A percentile compares a stretch with the other conserved stretches of the same genome.
Evolutionary conservation across 331 rosid genomes (phyloP).

Genomic region (Quercus lobata): DNA sequence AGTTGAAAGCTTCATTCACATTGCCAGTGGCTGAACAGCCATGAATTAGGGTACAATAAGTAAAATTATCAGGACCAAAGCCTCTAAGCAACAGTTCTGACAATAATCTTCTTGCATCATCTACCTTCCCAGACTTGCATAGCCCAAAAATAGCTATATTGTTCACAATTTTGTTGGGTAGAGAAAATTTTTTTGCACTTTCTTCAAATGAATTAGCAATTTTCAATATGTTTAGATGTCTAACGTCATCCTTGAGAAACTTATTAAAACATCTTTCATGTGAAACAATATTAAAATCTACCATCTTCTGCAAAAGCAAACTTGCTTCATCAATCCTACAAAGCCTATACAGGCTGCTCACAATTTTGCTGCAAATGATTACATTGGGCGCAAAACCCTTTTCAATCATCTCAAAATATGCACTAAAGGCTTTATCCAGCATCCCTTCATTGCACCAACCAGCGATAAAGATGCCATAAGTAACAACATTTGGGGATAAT

Average conservation of each 20-base stretch:
- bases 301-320: conserved; percentile 54
- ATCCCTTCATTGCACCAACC: conserved; percentile 84
- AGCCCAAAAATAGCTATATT: conserved; percentile 77
- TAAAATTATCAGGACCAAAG: conserved; percentile 74
- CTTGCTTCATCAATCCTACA: conserved; percentile 66
- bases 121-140: conserved; percentile 66
- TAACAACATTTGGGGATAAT: conserved; percentile 53
- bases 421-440: conserved; percentile 59
- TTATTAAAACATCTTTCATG: conserved; percentile 23
- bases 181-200: conserved; percentile 32
- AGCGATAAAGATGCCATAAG: conserved; percentile 73
- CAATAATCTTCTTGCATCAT: conserved; percentile 54
- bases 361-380: conserved; percentile 64
- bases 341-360: conserved; percentile 60
- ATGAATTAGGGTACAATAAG: conserved; percentile 74
- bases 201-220: conserved; percentile 54
- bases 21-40: conserved; percentile 59
- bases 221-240: conserved; percentile 38
- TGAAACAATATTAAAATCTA: conserved; percentile 48
- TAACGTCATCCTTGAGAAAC: conserved; percentile 20
- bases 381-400: conserved; percentile 55
- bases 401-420: conserved; percentile 67
- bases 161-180: conserved; percentile 47
- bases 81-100: conserved; percentile 50
- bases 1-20: conserved; percentile 64